Evolutionary conservation across 345 rosid genomes (phyloP).

Genomic region (Linum trigynum): DNA sequence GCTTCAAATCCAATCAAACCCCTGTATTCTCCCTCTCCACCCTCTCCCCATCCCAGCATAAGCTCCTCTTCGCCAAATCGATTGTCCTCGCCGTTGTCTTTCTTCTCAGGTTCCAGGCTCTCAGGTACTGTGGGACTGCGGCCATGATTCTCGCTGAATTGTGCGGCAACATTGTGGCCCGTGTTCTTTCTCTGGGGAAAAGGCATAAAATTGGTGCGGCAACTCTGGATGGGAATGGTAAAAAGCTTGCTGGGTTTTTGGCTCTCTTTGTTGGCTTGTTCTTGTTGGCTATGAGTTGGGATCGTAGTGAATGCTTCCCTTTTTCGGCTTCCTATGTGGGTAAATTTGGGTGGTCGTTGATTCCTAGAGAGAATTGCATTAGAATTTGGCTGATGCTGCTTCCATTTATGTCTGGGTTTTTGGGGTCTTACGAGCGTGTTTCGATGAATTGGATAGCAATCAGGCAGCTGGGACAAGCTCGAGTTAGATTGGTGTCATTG

Average conservation of each 20-base stretch:
- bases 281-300: slow-evolving; percentile 77
- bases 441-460: slow-evolving; percentile 59
- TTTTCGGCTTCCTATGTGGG: slow-evolving; percentile 32
- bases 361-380: slow-evolving; percentile 50
- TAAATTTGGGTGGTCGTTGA: slow-evolving; percentile 33
- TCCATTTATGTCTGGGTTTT: slow-evolving; percentile 75
- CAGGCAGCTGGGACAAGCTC: slow-evolving; percentile 53
- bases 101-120: slow-evolving; percentile 80
- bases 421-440: slow-evolving; percentile 76
- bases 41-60: slow-evolving; percentile 47
- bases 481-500: slow-evolving; percentile 58
- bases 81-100: slow-evolving; percentile 49
- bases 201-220: slow-evolving; percentile 11
- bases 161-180: slow-evolving; percentile 62
- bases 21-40: slow-evolving; percentile 32
- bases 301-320: slow-evolving; percentile 78
- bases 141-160: slow-evolving; percentile 91
- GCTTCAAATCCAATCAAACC: slow-evolving; percentile 20
- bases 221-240: neutral
- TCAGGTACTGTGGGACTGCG: slow-evolving; percentile 79
- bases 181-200: slow-evolving; percentile 32
- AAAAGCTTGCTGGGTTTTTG: slow-evolving; percentile 48
- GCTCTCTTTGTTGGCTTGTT: slow-evolving; percentile 52
- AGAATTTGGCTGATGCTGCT: slow-evolving; percentile 78
- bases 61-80: slow-evolving; percentile 42